Evolutionary conservation across 2,329 filamentous ascomycete genomes (phyloP).

Genomic region (Purpureocillium lavendulum): DNA sequence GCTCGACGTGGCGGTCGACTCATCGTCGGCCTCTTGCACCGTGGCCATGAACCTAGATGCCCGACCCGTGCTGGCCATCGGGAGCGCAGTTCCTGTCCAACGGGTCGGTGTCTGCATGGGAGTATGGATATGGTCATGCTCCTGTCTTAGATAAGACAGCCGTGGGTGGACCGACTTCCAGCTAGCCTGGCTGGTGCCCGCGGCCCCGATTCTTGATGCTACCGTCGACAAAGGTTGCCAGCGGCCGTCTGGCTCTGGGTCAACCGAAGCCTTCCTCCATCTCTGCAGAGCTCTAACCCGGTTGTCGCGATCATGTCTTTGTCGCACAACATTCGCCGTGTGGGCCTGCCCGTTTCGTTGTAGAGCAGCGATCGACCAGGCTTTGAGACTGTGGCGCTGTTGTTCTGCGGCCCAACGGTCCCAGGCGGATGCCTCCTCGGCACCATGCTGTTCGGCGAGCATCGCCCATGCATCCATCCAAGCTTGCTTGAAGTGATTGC

Average conservation of each 20-base stretch:
- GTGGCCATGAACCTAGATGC: slow-evolving; percentile 19
- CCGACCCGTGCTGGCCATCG: slow-evolving; percentile 21
- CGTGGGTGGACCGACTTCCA: slow-evolving; percentile 16
- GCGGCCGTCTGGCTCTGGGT: slow-evolving; percentile 2
- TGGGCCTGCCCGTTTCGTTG: slow-evolving; percentile 28
- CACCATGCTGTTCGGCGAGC: slow-evolving; percentile 13
- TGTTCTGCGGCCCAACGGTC: slow-evolving; percentile 21
- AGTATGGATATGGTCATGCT: slow-evolving; percentile 10
- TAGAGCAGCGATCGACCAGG: slow-evolving; percentile 27
- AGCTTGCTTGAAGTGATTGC: slow-evolving; percentile 5
- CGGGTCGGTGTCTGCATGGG: slow-evolving; percentile 35
- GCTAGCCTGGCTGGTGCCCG: slow-evolving; percentile 12
- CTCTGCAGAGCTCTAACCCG: slow-evolving; percentile 19
- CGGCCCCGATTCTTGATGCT: not conserved
- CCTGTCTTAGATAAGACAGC: slow-evolving; percentile 14
- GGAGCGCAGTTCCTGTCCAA: slow-evolving; percentile 32
- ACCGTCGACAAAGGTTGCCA: not conserved
- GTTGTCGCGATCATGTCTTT: slow-evolving; percentile 22
- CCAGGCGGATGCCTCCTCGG: slow-evolving; percentile 17
- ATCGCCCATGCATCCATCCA: slow-evolving; percentile 12
- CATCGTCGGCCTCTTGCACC: slow-evolving; percentile 21
- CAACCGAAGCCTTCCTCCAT: slow-evolving; percentile 19
- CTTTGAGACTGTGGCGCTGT: slow-evolving; percentile 24
- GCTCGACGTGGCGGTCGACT: slow-evolving; percentile 9
- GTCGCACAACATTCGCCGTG: slow-evolving; percentile 22